Evolutionary conservation across 2,329 filamentous ascomycete species (phyloP).

Genomic region (Alternaria conjuncta): DNA sequence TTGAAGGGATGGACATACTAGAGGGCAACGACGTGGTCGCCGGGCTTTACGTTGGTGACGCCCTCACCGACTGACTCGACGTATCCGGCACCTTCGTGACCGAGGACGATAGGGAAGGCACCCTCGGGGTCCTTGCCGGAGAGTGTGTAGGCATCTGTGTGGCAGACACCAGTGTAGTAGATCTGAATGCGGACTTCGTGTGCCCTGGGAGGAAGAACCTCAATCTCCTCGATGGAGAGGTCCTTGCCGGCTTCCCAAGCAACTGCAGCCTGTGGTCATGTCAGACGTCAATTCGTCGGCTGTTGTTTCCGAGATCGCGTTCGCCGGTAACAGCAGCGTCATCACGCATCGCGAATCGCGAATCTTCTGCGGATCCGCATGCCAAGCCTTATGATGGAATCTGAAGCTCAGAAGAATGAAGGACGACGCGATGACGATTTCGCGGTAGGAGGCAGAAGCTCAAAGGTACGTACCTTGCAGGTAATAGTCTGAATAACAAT

Average conservation of each 20-base stretch:
- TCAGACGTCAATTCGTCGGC: constrained; percentile 19
- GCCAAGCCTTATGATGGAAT: constrained; percentile 21
- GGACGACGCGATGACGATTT: constrained; percentile 1
- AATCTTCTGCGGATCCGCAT: constrained; percentile 39
- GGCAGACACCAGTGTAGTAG: constrained; percentile 97
- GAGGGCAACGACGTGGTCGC: constrained; percentile 75
- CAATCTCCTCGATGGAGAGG: constrained; percentile 86
- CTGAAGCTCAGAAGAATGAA: background rate
- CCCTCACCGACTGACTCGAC: constrained; percentile 76
- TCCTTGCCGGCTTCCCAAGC: constrained; percentile 96
- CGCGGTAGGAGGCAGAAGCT: constrained; percentile 41
- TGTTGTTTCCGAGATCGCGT: background rate
- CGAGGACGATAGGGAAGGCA: constrained; percentile 53
- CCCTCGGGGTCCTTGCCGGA: constrained; percentile 92
- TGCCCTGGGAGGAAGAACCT: constrained; percentile 86
- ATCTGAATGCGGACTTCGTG: constrained; percentile 97
- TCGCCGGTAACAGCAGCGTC: constrained; percentile 12
- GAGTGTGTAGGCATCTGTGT: constrained; percentile 74
- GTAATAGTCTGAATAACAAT: constrained; percentile 74
- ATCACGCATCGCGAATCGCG: constrained; percentile 1
- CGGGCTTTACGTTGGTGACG: constrained; percentile 91
- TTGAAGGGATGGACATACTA: constrained; percentile 39
- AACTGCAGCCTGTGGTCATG: constrained; percentile 73
- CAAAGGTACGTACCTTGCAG: constrained; percentile 82
- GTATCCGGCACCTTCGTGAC: constrained; percentile 52